These are phyloP conservation scores for Allium cepa DNA, from an alignment of 106 monocot genomes.

Conservation along the genomic window DNA sequence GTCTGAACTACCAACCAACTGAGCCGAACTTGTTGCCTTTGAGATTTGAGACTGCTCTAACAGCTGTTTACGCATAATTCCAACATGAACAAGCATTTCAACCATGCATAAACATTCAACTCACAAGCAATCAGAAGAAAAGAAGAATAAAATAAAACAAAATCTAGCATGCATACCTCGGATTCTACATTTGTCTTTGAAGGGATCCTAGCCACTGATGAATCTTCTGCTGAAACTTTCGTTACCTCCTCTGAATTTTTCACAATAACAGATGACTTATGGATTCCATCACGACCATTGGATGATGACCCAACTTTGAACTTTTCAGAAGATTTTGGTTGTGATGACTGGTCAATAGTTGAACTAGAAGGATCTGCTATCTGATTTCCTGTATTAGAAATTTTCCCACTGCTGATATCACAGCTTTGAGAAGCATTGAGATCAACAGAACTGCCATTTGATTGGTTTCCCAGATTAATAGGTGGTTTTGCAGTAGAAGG, in stretches of 20 bases:
- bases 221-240: conserved; percentile 40
- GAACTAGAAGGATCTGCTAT: conserved; percentile 16
- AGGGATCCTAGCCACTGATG: conserved; percentile 12
- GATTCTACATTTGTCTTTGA: conserved; percentile 38
- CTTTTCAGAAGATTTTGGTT: conserved; percentile 51
- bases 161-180: conserved; percentile 39
- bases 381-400: conserved; percentile 21
- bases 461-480: conserved; percentile 1
- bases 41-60: too few relatives aligned
- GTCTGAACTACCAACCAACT: not conserved
- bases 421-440: conserved; percentile 6
- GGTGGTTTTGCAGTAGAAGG: not conserved
- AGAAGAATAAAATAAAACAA: too few relatives aligned
- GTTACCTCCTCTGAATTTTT: conserved; percentile 36
- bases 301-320: conserved; percentile 13
- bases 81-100: too few relatives aligned
- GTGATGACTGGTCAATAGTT: conserved; percentile 39
- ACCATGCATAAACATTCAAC: not conserved
- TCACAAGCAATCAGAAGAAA: too few relatives aligned
- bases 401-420: conserved; percentile 21
- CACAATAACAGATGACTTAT: conserved; percentile 27
- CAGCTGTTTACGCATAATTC: too few relatives aligned
- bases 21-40: not conserved
- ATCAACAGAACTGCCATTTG: conserved; percentile 16
- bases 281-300: conserved; percentile 29